Evolutionary conservation across 768 basidiomycete species (phyloP).

Genomic region (Candolleomyces eurysporus): DNA sequence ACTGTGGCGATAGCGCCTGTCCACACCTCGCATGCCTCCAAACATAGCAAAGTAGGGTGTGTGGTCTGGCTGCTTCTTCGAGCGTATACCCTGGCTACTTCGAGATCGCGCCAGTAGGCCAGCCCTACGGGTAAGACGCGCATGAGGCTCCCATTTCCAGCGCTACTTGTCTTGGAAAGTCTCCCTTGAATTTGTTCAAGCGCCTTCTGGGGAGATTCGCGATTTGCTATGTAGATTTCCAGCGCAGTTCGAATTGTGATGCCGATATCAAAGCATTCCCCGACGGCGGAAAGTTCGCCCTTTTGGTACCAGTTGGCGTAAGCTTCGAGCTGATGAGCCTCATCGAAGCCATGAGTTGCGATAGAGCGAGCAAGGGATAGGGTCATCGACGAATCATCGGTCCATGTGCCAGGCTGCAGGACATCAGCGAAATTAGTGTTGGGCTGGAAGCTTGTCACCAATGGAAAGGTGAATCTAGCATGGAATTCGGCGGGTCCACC

Average conservation of each 20-base stretch:
- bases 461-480: slow-evolving; percentile 34
- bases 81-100: slow-evolving; percentile 28
- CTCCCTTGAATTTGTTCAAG: slow-evolving; percentile 26
- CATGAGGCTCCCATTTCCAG: slow-evolving; percentile 45
- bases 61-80: slow-evolving; percentile 40
- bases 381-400: slow-evolving; percentile 48
- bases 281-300: slow-evolving; percentile 33
- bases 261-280: slow-evolving; percentile 40
- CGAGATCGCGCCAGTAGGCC: slow-evolving; percentile 38
- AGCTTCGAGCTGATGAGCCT: slow-evolving; percentile 32
- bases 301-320: slow-evolving; percentile 31
- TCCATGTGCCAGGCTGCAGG: slow-evolving; percentile 40
- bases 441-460: slow-evolving; percentile 34
- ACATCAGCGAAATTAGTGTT: slow-evolving; percentile 32
- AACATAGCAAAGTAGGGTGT: slow-evolving; percentile 40
- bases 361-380: slow-evolving; percentile 43
- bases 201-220: slow-evolving; percentile 17
- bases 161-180: slow-evolving; percentile 23
- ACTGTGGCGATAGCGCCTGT: slow-evolving; percentile 31
- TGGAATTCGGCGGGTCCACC: slow-evolving; percentile 44
- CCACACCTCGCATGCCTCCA: slow-evolving; percentile 43
- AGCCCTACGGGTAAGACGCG: slow-evolving; percentile 44
- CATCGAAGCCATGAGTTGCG: slow-evolving; percentile 31
- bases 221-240: slow-evolving; percentile 20
- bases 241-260: slow-evolving; percentile 33